phyloP scores from a whole-genome alignment of 306 rosid genomes.

The Prosopis cineraria region DNA sequence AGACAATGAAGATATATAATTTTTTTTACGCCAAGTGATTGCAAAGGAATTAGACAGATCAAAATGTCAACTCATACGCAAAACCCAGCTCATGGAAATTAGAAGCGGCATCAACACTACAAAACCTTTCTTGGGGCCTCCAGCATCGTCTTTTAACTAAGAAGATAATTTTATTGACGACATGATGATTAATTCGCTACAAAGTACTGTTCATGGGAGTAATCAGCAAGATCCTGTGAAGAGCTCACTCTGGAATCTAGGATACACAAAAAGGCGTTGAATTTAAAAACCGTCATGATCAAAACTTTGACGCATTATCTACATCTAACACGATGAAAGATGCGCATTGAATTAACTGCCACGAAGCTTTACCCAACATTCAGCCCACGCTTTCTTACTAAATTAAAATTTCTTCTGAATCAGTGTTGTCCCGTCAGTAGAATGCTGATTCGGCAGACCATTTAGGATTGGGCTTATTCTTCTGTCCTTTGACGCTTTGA shows the following conservation, averaged over 20 bases:
- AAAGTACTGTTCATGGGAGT: neutral
- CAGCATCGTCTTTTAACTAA: neutral
- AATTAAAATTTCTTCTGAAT: conserved; percentile 40
- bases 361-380: conserved; percentile 44
- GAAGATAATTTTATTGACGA: conserved; percentile 4
- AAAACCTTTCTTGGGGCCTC: neutral
- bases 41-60: neutral
- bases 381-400: conserved; percentile 40
- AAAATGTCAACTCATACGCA: neutral
- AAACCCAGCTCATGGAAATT: neutral
- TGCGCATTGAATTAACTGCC: conserved; percentile 29
- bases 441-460: conserved; percentile 51
- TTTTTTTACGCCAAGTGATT: neutral
- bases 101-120: neutral
- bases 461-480: conserved; percentile 40
- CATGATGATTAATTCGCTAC: neutral
- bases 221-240: neutral
- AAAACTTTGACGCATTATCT: conserved; percentile 41
- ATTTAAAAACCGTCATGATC: conserved; percentile 21
- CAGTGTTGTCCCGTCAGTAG: conserved; percentile 46
- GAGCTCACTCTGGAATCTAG: conserved; percentile 40
- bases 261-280: conserved; percentile 29
- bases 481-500: conserved; percentile 68
- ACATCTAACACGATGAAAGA: conserved; percentile 27
- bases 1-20: neutral